These are phyloP conservation scores for Candida tropicalis DNA, from an alignment of 1,139 yeast genomes.

Conservation along the genomic window DNA sequence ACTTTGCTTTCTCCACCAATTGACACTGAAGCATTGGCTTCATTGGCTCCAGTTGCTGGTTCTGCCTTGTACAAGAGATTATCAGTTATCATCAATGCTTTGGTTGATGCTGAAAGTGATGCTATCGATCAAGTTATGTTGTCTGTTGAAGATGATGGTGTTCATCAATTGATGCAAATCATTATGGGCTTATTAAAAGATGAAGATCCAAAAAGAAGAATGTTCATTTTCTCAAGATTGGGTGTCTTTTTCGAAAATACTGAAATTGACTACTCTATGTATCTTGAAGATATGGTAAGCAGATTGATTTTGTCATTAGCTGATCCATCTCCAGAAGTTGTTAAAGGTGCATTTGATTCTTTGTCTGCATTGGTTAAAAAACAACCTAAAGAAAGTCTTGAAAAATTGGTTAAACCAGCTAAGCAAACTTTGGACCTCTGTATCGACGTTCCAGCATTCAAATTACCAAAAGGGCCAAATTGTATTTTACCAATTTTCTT, in stretches of 20 bases:
- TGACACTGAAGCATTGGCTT: conserved; percentile 83
- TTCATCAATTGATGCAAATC: conserved; percentile 84
- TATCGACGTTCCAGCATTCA: conserved; percentile 72
- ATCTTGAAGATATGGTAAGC: conserved; percentile 74
- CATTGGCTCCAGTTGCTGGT: conserved; percentile 92
- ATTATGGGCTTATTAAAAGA: conserved; percentile 73
- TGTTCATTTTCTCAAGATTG: conserved; percentile 67
- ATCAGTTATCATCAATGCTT: conserved; percentile 68
- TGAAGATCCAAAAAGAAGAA: conserved; percentile 70
- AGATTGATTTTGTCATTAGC: conserved; percentile 74
- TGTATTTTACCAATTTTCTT: conserved; percentile 88
- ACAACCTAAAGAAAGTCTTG: conserved; percentile 76
- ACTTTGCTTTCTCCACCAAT: conserved; percentile 81
- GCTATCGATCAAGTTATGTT: conserved; percentile 71
- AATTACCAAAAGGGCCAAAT: conserved; percentile 82
- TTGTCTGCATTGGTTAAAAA: conserved; percentile 66
- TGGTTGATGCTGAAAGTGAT: conserved; percentile 61
- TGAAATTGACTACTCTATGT: conserved; percentile 68
- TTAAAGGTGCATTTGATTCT: conserved; percentile 69
- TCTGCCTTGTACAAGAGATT: conserved; percentile 74
- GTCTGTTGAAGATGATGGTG: conserved; percentile 80
- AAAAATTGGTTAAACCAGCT: conserved; percentile 76
- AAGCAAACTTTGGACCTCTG: conserved; percentile 70
- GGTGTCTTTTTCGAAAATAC: conserved; percentile 71
- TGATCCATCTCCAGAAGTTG: conserved; percentile 66